Percentiles rank a stretch among this genome's conserved stretches.
phyloP scores from a whole-genome alignment of 2,329 filamentous ascomycete genomes.

The Aphanocladium album region DNA sequence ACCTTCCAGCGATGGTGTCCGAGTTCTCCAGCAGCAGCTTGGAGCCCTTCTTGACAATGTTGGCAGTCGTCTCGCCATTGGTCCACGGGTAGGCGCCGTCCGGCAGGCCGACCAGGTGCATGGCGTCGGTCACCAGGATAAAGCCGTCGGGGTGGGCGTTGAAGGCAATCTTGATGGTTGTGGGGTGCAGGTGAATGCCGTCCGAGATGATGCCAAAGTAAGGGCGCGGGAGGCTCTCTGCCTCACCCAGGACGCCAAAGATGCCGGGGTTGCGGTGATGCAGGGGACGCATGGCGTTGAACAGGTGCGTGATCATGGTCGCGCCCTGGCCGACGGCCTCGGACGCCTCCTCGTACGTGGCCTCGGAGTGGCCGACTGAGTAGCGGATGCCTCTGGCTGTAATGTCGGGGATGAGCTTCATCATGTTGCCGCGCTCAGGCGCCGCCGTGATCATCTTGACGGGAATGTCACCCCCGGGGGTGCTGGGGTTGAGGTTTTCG shows the following conservation, averaged over 20 bases:
- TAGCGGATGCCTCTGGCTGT: constrained; percentile 63
- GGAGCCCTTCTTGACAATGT: constrained; percentile 65
- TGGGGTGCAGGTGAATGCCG: constrained; percentile 84
- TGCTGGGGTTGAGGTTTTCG: constrained; percentile 52
- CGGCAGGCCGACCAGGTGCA: constrained; percentile 78
- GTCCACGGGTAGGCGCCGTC: constrained; percentile 85
- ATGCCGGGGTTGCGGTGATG: constrained; percentile 89
- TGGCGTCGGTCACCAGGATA: constrained; percentile 87
- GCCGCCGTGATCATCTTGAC: constrained; percentile 84
- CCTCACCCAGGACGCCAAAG: constrained; percentile 75
- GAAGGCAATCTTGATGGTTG: constrained; percentile 83
- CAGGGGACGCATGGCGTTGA: constrained; percentile 89
- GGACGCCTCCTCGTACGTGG: constrained; percentile 77
- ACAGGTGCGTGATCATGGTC: constrained; percentile 87
- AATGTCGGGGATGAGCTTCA: constrained; percentile 62
- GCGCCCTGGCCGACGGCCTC: constrained; percentile 68
- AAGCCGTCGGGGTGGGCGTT: constrained; percentile 79
- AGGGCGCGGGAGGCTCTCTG: constrained; percentile 54
- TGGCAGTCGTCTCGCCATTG: constrained; percentile 57
- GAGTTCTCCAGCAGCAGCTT: constrained; percentile 73
- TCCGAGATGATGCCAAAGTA: constrained; percentile 89
- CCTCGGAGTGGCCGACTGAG: constrained; percentile 82
- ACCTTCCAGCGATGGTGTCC: constrained; percentile 72
- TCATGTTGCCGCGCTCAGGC: constrained; percentile 72
- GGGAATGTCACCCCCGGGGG: constrained; percentile 32